phyloP scores from a whole-genome alignment of 1,284 basidiomycete genomes.

The Meira miltonrushii region DNA sequence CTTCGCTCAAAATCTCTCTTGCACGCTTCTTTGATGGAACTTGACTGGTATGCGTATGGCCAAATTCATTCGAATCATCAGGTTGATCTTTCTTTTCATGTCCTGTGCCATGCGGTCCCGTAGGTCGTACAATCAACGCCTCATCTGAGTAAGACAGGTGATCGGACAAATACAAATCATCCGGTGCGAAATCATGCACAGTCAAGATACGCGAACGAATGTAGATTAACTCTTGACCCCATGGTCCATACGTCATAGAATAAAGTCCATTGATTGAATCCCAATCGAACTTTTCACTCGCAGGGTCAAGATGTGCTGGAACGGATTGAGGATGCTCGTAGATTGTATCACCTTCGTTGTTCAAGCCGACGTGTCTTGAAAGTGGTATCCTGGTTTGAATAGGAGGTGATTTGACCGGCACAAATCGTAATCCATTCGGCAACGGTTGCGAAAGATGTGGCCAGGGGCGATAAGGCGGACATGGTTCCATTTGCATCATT shows the following conservation, averaged over 20 bases:
- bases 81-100: background rate
- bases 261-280: constrained; percentile 27
- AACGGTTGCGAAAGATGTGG: constrained; percentile 19
- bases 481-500: constrained; percentile 25
- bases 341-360: background rate
- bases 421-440: constrained; percentile 16
- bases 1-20: background rate
- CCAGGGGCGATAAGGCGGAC: constrained; percentile 30
- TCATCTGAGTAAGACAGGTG: background rate
- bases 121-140: background rate
- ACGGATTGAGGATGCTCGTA: constrained; percentile 15
- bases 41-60: background rate
- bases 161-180: constrained; percentile 5
- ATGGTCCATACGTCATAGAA: constrained; percentile 36
- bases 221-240: constrained; percentile 36
- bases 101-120: constrained; percentile 1
- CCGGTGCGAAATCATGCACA: constrained; percentile 27
- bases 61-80: background rate
- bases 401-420: constrained; percentile 11
- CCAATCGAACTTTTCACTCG: constrained; percentile 26
- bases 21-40: too few relatives aligned
- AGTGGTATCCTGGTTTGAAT: background rate
- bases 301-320: constrained; percentile 23
- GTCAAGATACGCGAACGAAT: constrained; percentile 29
- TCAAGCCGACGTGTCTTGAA: background rate